Percentiles rank a stretch among this genome's conserved stretches.
Conservation (phyloP, 1,284 basidiomycete genomes). For the Ganoderma boninense region DNA sequence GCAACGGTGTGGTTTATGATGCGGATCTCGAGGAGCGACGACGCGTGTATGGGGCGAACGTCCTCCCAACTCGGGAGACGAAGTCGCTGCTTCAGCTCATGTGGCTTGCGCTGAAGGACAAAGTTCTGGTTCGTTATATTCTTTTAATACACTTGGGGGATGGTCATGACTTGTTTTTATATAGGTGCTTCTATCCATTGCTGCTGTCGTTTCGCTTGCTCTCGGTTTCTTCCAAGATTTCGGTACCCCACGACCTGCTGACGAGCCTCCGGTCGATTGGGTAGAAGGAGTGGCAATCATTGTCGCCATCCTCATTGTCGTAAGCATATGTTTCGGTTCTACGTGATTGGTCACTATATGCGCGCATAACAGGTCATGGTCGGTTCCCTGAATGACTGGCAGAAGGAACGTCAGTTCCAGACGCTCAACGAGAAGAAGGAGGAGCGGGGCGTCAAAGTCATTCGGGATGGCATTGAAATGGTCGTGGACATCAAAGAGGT, state of each 20-base stretch:
- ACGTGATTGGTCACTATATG: neutral
- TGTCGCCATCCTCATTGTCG: slow-evolving; percentile 87
- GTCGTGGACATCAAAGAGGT: slow-evolving; percentile 90
- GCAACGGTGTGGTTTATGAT: slow-evolving; percentile 51
- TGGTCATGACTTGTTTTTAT: slow-evolving; percentile 10
- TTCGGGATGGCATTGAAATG: slow-evolving; percentile 84
- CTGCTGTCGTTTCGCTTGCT: slow-evolving; percentile 92
- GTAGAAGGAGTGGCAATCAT: slow-evolving; percentile 98
- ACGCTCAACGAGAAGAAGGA: slow-evolving; percentile 95
- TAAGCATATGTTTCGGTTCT: slow-evolving; percentile 45
- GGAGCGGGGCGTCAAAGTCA: slow-evolving; percentile 91
- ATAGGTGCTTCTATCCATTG: slow-evolving; percentile 89
- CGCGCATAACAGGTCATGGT: slow-evolving; percentile 70
- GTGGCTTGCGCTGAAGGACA: slow-evolving; percentile 96
- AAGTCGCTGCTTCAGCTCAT: slow-evolving; percentile 89
- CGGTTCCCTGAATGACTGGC: slow-evolving; percentile 93
- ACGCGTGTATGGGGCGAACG: slow-evolving; percentile 85
- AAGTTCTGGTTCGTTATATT: slow-evolving; percentile 77
- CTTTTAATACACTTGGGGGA: neutral
- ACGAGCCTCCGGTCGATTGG: slow-evolving; percentile 87
- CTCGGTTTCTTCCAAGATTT: slow-evolving; percentile 96
- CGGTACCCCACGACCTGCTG: slow-evolving; percentile 68
- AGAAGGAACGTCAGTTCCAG: slow-evolving; percentile 97
- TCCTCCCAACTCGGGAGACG: slow-evolving; percentile 79
- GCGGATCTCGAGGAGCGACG: slow-evolving; percentile 72